phyloP scores from a whole-genome alignment of 441 rosid species.

The Codiaeum variegatum region DNA sequence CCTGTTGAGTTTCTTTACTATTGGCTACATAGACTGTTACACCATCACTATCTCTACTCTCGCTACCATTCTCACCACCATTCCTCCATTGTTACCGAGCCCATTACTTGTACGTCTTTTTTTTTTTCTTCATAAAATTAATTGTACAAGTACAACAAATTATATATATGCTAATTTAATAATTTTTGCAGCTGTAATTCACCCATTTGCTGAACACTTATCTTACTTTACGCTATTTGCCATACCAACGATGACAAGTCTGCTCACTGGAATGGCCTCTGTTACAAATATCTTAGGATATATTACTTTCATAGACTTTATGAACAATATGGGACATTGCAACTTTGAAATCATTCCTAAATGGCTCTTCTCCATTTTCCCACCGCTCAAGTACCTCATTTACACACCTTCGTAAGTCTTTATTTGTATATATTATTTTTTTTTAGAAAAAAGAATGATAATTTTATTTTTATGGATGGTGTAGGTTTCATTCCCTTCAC shows the following conservation, averaged over 20 bases:
- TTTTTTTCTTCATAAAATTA: too few relatives aligned
- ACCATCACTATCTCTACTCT: conserved; percentile 61
- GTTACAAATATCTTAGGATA: conserved; percentile 25
- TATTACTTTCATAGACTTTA: conserved; percentile 50
- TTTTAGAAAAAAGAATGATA: too few relatives aligned
- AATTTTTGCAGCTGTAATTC: conserved; percentile 54
- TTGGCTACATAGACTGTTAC: conserved; percentile 60
- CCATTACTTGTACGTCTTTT: conserved; percentile 43
- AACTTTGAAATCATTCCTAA: conserved; percentile 73
- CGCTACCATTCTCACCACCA: conserved; percentile 77
- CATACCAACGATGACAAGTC: conserved; percentile 33
- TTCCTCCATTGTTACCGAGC: conserved; percentile 61
- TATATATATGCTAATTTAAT: not conserved
- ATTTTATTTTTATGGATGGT: too few relatives aligned
- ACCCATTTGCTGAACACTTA: conserved; percentile 72
- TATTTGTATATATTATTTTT: too few relatives aligned
- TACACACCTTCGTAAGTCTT: conserved; percentile 77
- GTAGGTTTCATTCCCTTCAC: conserved; percentile 57
- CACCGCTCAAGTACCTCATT: conserved; percentile 68
- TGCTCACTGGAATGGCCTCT: conserved; percentile 30
- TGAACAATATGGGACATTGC: conserved; percentile 96
- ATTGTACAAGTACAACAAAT: too few relatives aligned
- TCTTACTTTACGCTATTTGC: conserved; percentile 44
- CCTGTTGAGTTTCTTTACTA: conserved; percentile 59
- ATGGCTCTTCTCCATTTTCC: conserved; percentile 52